These are phyloP conservation scores for Piper betle DNA, from an alignment of 164 flowering plant genomes.

Conservation along the genomic window DNA sequence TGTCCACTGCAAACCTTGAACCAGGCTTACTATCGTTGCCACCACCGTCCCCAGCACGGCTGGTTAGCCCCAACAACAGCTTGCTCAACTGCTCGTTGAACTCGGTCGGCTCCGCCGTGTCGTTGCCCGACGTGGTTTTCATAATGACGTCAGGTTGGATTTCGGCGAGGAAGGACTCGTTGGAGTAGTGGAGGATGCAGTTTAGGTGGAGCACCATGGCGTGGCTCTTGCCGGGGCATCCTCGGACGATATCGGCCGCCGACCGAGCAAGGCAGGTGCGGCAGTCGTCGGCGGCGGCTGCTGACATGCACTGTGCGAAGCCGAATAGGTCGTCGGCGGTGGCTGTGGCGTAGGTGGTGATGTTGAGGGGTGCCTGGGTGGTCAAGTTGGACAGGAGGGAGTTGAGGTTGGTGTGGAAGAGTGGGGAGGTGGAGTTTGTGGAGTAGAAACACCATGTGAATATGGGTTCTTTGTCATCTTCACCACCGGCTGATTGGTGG, in stretches of 20 bases:
- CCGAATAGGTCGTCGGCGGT: slow-evolving; percentile 5
- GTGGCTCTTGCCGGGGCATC: slow-evolving; percentile 4
- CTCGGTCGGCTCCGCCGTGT: not conserved
- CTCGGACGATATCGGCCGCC: not conserved
- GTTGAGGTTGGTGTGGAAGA: slow-evolving; percentile 9
- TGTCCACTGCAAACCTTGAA: not conserved
- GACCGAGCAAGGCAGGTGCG: slow-evolving; percentile 5
- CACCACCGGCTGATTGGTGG: not conserved
- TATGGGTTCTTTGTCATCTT: not conserved
- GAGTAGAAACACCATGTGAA: not conserved
- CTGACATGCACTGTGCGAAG: slow-evolving; percentile 7
- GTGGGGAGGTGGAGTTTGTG: slow-evolving; percentile 1
- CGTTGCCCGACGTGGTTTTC: no score
- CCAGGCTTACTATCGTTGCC: no score
- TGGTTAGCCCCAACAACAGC: slow-evolving; percentile 1
- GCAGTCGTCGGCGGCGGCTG: not conserved
- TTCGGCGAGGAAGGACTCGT: not conserved
- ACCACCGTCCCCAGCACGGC: not conserved
- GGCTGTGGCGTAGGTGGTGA: not conserved
- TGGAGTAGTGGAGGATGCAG: slow-evolving; percentile 14
- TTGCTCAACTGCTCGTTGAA: not conserved
- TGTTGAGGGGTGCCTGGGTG: not conserved
- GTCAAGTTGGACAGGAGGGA: slow-evolving; percentile 1
- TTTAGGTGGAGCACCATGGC: slow-evolving; percentile 3
- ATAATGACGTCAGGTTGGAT: not conserved